A percentile compares a stretch with the other conserved stretches of the same genome.
These are phyloP conservation scores for Letharia lupina DNA, from an alignment of 495 filamentous ascomycete genomes.

Conservation along the genomic window DNA sequence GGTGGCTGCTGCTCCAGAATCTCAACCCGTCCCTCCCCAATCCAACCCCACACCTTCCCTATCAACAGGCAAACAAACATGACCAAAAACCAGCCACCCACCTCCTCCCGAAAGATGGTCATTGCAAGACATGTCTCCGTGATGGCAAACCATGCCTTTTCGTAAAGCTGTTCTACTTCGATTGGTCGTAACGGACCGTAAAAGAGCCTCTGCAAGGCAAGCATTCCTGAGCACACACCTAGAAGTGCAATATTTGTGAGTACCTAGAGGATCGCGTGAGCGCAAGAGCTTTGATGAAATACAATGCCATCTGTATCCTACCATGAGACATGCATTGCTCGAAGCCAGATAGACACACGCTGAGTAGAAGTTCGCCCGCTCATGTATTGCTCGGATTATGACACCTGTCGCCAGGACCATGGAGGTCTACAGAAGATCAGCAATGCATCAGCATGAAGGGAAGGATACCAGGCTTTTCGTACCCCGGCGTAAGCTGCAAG, in stretches of 20 bases:
- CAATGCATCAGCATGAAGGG: background rate
- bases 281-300: background rate
- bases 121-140: slow-evolving; percentile 95
- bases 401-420: slow-evolving; percentile 72
- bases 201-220: slow-evolving; percentile 79
- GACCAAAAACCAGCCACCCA: slow-evolving; percentile 85
- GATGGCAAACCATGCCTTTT: slow-evolving; percentile 94
- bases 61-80: slow-evolving; percentile 93
- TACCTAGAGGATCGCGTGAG: slow-evolving; percentile 45
- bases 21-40: slow-evolving; percentile 89
- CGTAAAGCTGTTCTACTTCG: slow-evolving; percentile 93
- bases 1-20: slow-evolving; percentile 92
- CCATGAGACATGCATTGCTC: slow-evolving; percentile 90
- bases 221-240: slow-evolving; percentile 63
- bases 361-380: slow-evolving; percentile 94
- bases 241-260: slow-evolving; percentile 82
- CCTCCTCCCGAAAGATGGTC: slow-evolving; percentile 96
- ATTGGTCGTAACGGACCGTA: slow-evolving; percentile 87
- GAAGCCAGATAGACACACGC: slow-evolving; percentile 93
- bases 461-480: slow-evolving; percentile 17
- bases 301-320: slow-evolving; percentile 31
- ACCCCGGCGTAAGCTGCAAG: slow-evolving; percentile 47
- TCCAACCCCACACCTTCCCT: slow-evolving; percentile 97
- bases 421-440: slow-evolving; percentile 46
- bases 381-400: slow-evolving; percentile 81